Conservation (phyloP, 257 asterid genomes). For the Solanum chaucha region DNA sequence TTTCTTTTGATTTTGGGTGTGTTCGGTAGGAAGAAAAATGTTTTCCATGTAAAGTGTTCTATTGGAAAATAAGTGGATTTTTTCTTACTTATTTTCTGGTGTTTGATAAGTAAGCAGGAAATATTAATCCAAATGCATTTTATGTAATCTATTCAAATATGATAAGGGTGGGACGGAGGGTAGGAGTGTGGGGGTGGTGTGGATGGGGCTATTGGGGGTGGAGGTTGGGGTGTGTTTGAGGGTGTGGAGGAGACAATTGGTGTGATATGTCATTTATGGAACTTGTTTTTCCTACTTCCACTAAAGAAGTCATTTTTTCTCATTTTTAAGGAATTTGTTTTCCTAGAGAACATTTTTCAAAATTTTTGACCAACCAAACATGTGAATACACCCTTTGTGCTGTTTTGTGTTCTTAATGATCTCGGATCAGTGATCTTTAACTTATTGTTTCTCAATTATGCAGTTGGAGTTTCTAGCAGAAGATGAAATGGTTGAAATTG, state of each 20-base stretch:
- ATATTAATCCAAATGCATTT: neutral
- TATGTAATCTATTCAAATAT: no score
- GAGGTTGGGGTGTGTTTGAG: neutral
- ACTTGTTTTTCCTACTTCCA: neutral
- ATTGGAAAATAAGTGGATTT: neutral
- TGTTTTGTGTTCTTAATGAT: neutral
- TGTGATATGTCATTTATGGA: neutral
- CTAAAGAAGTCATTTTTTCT: neutral
- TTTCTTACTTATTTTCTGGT: neutral
- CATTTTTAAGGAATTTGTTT: neutral
- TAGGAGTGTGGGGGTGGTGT: neutral
- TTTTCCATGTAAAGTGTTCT: neutral
- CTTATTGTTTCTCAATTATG: conserved; percentile 3
- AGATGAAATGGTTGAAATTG: conserved; percentile 75
- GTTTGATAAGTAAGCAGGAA: neutral
- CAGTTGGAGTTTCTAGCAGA: conserved; percentile 97
- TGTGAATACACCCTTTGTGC: neutral
- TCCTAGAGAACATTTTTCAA: neutral
- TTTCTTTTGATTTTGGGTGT: neutral
- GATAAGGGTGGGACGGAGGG: neutral
- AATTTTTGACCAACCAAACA: neutral
- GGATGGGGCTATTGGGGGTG: neutral
- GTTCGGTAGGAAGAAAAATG: neutral
- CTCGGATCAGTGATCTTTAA: neutral
- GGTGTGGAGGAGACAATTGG: neutral